phyloP scores from a whole-genome alignment of 768 basidiomycete genomes.

The Calocera viscosa region DNA sequence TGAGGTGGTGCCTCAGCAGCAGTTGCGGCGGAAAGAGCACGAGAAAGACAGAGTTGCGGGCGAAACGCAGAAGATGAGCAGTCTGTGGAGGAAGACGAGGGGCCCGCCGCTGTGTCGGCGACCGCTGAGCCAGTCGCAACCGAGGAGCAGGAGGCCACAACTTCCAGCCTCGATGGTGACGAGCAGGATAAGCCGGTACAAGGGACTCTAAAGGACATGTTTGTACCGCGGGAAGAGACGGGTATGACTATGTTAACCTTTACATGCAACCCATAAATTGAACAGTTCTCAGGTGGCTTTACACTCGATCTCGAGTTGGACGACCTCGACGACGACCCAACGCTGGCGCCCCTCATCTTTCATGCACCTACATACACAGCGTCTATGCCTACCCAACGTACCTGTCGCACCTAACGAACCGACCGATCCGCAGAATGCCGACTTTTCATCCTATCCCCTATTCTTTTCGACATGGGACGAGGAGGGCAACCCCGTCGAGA shows the following conservation, averaged over 20 bases:
- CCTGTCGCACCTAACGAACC: background rate
- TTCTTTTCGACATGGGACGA: constrained; percentile 15
- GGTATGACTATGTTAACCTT: constrained; percentile 31
- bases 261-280: background rate
- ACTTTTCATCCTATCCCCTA: constrained; percentile 9
- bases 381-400: background rate
- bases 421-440: background rate
- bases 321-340: constrained; percentile 27
- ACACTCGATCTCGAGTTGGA: constrained; percentile 65
- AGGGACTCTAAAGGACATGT: constrained; percentile 51
- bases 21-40: too few relatives aligned
- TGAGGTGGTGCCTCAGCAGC: too few relatives aligned
- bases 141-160: background rate
- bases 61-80: too few relatives aligned
- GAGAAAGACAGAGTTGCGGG: too few relatives aligned
- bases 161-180: background rate
- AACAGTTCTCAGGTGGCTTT: constrained; percentile 41
- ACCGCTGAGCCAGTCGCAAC: background rate
- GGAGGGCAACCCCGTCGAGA: constrained; percentile 7
- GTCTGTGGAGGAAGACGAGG: too few relatives aligned
- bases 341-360: background rate
- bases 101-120: too few relatives aligned
- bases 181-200: constrained; percentile 13
- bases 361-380: background rate
- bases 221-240: constrained; percentile 55